These are phyloP conservation scores for Clavispora vitiphila DNA, from an alignment of 805 yeast species.

Conservation along the genomic window DNA sequence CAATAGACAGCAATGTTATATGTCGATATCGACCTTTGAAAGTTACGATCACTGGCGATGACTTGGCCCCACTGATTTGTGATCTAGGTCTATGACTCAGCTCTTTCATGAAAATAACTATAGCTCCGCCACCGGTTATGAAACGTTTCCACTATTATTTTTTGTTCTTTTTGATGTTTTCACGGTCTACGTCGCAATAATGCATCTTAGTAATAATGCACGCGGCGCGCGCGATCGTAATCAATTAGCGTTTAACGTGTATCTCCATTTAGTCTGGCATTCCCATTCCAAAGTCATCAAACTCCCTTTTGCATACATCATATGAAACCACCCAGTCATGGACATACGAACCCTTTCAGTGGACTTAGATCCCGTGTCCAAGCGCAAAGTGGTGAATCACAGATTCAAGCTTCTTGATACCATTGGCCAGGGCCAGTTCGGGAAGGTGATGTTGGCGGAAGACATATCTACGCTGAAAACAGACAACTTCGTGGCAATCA, in stretches of 20 bases:
- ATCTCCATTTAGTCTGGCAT: background rate
- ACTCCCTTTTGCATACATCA: background rate
- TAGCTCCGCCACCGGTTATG: no score
- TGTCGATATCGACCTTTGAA: no score
- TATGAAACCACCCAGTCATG: conserved; percentile 8
- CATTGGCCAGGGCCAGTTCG: conserved; percentile 42
- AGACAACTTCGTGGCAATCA: conserved; percentile 33
- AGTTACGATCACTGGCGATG: no score
- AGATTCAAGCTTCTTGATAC: conserved; percentile 29
- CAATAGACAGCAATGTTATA: background rate
- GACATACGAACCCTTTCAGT: conserved; percentile 19
- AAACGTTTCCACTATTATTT: no score
- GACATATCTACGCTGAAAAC: conserved; percentile 5
- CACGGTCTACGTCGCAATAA: no score
- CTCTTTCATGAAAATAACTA: no score
- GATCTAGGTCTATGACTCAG: no score
- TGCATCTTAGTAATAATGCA: background rate
- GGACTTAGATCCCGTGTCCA: conserved; percentile 24
- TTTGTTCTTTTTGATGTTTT: no score
- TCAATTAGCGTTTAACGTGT: background rate
- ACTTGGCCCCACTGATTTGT: no score
- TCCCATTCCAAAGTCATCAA: no score
- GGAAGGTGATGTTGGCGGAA: conserved; percentile 38
- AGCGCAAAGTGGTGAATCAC: conserved; percentile 30
- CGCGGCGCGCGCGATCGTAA: background rate